phyloP scores from a whole-genome alignment of 106 monocot genomes.

The Gastrodia elata region DNA sequence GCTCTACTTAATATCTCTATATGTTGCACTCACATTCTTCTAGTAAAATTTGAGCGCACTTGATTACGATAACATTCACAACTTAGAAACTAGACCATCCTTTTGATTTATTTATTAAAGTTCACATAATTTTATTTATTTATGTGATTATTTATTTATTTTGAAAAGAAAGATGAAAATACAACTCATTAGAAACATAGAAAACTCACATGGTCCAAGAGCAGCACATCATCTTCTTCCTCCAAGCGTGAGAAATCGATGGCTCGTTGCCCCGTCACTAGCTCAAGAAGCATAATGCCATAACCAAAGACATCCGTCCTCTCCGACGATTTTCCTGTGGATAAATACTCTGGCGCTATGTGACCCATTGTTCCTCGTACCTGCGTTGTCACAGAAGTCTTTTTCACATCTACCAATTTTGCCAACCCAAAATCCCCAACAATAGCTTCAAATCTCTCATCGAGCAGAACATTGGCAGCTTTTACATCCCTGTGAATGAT shows the following conservation, averaged over 20 bases:
- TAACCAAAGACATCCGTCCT: slow-evolving; percentile 48
- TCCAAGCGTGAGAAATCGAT: slow-evolving; percentile 51
- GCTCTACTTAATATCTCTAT: no score
- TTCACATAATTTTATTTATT: no score
- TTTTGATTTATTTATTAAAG: neutral
- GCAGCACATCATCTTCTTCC: slow-evolving; percentile 55
- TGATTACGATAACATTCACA: neutral
- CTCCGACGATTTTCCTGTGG: slow-evolving; percentile 43
- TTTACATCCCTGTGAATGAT: slow-evolving; percentile 64
- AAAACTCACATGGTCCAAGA: slow-evolving; percentile 63
- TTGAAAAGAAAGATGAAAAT: no score
- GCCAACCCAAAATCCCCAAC: slow-evolving; percentile 56
- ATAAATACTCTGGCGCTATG: slow-evolving; percentile 52
- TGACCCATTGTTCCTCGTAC: slow-evolving; percentile 57
- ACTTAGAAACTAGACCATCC: no score
- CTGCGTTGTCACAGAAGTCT: slow-evolving; percentile 35
- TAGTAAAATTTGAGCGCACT: neutral
- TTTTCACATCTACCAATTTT: slow-evolving; percentile 39
- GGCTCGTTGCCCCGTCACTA: slow-evolving; percentile 61
- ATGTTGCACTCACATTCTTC: no score
- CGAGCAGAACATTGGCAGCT: slow-evolving; percentile 52
- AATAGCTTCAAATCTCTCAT: slow-evolving; percentile 39
- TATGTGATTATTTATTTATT: no score
- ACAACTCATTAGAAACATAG: neutral
- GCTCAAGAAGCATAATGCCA: slow-evolving; percentile 48